These are phyloP conservation scores for Verbena officinalis DNA, from an alignment of 257 asterid species.

Conservation along the genomic window DNA sequence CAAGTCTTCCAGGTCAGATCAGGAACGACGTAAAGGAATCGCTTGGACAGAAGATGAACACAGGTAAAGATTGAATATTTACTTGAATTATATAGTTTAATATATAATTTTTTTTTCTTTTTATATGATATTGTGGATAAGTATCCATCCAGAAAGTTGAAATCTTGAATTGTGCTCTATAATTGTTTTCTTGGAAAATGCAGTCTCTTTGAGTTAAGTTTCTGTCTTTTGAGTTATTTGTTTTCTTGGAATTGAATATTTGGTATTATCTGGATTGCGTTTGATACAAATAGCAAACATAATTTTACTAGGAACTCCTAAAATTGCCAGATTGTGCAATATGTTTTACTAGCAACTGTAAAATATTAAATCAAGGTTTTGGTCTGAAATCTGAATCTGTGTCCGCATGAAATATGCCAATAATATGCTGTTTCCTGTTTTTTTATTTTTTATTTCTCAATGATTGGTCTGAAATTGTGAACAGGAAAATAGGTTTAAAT, in stretches of 20 bases:
- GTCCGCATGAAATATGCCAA: background rate
- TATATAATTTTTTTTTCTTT: background rate
- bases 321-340: too few relatives aligned
- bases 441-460: background rate
- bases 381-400: conserved; percentile 6
- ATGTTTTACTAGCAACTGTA: background rate
- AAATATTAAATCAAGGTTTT: background rate
- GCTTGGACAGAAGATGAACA: conserved; percentile 99
- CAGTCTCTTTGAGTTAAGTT: background rate
- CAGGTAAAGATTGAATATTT: conserved; percentile 47
- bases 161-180: background rate
- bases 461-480: conserved; percentile 12
- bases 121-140: background rate
- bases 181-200: conserved; percentile 9
- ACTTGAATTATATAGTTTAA: conserved; percentile 13
- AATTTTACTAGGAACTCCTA: too few relatives aligned
- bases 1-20: conserved; percentile 65
- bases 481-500: background rate
- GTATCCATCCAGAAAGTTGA: conserved; percentile 5
- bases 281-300: too few relatives aligned
- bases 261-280: too few relatives aligned
- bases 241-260: too few relatives aligned
- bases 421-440: background rate
- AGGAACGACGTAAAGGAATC: conserved; percentile 92
- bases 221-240: background rate